A percentile compares a stretch with the other conserved stretches of the same genome.
These are phyloP conservation scores for Termitomyces sp. DNA, from an alignment of 768 basidiomycete species.

Conservation along the genomic window DNA sequence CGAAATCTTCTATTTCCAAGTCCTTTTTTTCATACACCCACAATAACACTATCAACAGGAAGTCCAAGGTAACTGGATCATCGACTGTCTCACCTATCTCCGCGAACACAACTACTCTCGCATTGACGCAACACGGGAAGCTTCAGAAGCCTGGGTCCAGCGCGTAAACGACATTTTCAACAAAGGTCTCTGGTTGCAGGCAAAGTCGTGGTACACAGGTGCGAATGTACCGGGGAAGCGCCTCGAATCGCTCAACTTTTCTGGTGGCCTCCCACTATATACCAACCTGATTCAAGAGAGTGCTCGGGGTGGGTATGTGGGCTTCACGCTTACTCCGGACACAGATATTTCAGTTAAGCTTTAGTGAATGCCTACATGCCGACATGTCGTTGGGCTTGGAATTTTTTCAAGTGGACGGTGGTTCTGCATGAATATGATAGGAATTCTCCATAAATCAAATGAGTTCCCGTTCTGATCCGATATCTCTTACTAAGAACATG, in stretches of 20 bases:
- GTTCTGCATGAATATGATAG: no score
- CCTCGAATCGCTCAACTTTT: slow-evolving; percentile 20
- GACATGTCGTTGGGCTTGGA: no score
- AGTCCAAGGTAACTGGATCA: slow-evolving; percentile 24
- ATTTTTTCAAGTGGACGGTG: no score
- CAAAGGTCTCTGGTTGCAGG: slow-evolving; percentile 14
- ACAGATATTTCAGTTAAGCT: no score
- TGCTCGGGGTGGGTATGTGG: slow-evolving; percentile 17
- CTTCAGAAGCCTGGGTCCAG: slow-evolving; percentile 13
- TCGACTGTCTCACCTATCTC: slow-evolving; percentile 18
- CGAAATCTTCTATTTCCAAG: no score
- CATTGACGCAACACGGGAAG: slow-evolving; percentile 11
- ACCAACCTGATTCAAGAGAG: slow-evolving; percentile 15
- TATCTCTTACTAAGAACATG: neutral
- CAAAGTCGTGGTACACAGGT: slow-evolving; percentile 23
- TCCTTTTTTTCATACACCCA: no score
- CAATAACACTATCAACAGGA: slow-evolving; percentile 14
- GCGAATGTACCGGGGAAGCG: slow-evolving; percentile 16
- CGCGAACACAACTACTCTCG: slow-evolving; percentile 9
- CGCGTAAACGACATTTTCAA: slow-evolving; percentile 15
- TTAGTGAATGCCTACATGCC: neutral
- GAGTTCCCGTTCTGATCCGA: neutral
- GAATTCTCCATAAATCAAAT: no score
- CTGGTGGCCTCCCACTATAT: slow-evolving; percentile 21
- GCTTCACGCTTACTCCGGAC: slow-evolving; percentile 7